Evolutionary conservation across 139 green algal genomes (phyloP), one percentile per base, ranked within the genome.

Genomic region (Bryopsis sp.): DNA sequence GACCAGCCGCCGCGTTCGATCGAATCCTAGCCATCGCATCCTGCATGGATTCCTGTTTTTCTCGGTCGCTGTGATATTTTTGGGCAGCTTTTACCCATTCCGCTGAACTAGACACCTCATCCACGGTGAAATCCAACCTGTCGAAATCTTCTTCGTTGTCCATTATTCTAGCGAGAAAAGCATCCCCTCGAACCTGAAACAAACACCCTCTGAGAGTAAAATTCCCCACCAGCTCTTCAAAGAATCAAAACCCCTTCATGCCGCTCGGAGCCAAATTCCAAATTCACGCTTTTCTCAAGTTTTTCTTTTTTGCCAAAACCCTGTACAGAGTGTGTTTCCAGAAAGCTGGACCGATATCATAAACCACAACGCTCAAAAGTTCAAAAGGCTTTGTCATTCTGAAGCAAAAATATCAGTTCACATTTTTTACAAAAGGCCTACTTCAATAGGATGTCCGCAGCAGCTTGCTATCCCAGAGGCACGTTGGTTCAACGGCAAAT

Each of bases 81-180:
- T 46, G 47, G 19, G 85, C 85, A 7, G 78, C 76, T 47, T 71
- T 54, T 6, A 91, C 72, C 87, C 87, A 93, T 0, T 70, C 35
- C 6, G 87, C 85, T 22, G 28, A 39, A 36, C 80, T 89, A 28
- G 78, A 83, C 15, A 93, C 68, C 48, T 94, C 86, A 8, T 35
- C 26, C 19, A 85, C 32, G 0, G 19, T 65, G 54, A 96, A 83
- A 78, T 96, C 80, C 66, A 87, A 35, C 0, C 89, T 77, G 32
- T 80, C 69, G 65, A 95, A 96, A 3, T 84, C 70, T 39, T 95
- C 89, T 3, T 90, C 90, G 71, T 95, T 84, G 74, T 96, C 90
- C 65, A 86, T 81, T 0, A 95, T 63, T 2, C 87, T 79, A 4
- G 76, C 82, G 29, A 96, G 38, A 74, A 95, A 96, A 0, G 82